Percentiles rank a stretch among this genome's conserved stretches.
These are phyloP conservation scores for Skeletonema tropicum DNA, from an alignment of 108 stramenopile genomes.

Conservation along the genomic window DNA sequence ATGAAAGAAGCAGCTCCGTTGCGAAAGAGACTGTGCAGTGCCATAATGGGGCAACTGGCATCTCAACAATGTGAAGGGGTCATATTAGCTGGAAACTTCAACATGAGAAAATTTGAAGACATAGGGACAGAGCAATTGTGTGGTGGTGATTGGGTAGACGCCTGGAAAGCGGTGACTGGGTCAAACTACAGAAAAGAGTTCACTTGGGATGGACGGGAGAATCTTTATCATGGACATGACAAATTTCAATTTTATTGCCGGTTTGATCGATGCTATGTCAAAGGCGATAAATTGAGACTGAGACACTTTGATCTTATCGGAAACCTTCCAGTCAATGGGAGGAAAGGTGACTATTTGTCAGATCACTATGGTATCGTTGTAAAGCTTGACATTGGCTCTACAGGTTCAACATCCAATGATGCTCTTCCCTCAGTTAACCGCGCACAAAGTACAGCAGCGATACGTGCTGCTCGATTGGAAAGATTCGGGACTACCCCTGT, in stretches of 20 bases:
- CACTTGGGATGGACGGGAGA: conserved; percentile 21
- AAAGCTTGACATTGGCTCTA: background rate
- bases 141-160: conserved; percentile 24
- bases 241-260: conserved; percentile 13
- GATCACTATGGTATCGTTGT: conserved; percentile 31
- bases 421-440: background rate
- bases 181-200: conserved; percentile 2
- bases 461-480: background rate
- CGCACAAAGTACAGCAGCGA: background rate
- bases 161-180: conserved; percentile 21
- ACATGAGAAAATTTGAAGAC: conserved; percentile 33
- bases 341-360: conserved; percentile 22
- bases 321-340: conserved; percentile 11
- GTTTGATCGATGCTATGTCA: conserved; percentile 32
- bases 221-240: conserved; percentile 26
- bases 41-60: conserved; percentile 7
- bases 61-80: background rate
- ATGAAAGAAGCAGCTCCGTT: conserved; percentile 24
- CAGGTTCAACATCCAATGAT: background rate
- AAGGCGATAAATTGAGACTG: conserved; percentile 5
- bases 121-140: too few relatives aligned
- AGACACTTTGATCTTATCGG: conserved; percentile 25
- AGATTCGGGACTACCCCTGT: background rate
- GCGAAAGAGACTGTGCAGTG: conserved; percentile 9
- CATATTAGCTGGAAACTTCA: conserved; percentile 25